Percentiles rank a stretch among this genome's conserved stretches.
Evolutionary conservation across 78 protist genomes (phyloP).

Genomic region (Planoprotostelium fungivorum): DNA sequence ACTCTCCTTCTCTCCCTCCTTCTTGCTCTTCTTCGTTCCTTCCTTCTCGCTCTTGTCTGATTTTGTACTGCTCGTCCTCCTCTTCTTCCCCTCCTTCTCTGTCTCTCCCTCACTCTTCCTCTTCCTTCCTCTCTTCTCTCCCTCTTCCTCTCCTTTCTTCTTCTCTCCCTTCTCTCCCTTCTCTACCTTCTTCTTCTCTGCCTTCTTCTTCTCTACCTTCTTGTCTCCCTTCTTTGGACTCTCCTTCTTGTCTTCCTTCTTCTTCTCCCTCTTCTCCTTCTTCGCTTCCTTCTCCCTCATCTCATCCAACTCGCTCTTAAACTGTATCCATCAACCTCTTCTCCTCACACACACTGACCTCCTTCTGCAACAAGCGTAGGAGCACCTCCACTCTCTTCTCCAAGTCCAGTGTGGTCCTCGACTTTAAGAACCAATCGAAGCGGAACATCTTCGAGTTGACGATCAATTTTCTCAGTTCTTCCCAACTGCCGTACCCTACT

Average conservation of each 20-base stretch:
- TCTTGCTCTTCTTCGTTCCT: too few species aligned
- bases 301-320: background rate
- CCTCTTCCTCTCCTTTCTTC: conserved; percentile 20
- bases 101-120: background rate
- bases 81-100: conserved; percentile 1
- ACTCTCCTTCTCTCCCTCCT: conserved; percentile 1
- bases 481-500: conserved; percentile 76
- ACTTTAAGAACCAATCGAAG: conserved; percentile 84
- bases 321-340: background rate
- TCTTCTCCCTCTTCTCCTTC: background rate
- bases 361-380: conserved; percentile 40
- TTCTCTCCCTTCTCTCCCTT: conserved; percentile 13
- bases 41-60: conserved; percentile 1
- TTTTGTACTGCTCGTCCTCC: conserved; percentile 12
- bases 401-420: conserved; percentile 59
- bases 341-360: background rate
- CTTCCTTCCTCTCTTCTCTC: background rate
- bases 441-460: conserved; percentile 65
- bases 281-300: background rate
- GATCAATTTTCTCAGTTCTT: conserved; percentile 52
- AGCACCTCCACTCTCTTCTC: conserved; percentile 43
- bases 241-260: background rate
- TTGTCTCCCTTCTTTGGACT: background rate
- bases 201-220: background rate
- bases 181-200: conserved; percentile 26